Evolutionary conservation across 331 rosid genomes (phyloP).

Genomic region (Malus hybrid): DNA sequence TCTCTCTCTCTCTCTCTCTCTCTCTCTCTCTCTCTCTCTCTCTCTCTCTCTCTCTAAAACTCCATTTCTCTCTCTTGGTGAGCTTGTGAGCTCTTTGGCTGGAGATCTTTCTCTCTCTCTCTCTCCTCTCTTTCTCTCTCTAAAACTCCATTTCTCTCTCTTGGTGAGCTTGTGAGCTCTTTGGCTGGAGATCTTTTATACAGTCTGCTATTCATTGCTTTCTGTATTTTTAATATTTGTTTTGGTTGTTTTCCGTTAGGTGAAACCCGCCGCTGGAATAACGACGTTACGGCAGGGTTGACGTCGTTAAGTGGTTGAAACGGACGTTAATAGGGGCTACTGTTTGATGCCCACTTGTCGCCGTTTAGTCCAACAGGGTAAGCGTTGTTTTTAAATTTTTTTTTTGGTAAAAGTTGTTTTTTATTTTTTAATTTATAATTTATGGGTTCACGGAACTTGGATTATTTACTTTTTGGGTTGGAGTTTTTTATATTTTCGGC

Average conservation of each 20-base stretch:
- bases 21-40: slow-evolving; percentile 20
- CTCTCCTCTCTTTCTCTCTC: slow-evolving; percentile 20
- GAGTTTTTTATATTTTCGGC: slow-evolving; percentile 18
- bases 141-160: background rate
- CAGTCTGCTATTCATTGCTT: slow-evolving; percentile 21
- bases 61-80: background rate
- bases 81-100: slow-evolving; percentile 6
- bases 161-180: background rate
- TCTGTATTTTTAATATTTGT: slow-evolving; percentile 11
- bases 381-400: background rate
- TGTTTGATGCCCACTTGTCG: background rate
- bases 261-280: slow-evolving; percentile 38
- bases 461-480: background rate
- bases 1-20: slow-evolving; percentile 19
- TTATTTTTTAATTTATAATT: background rate
- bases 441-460: slow-evolving; percentile 20
- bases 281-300: slow-evolving; percentile 61
- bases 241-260: slow-evolving; percentile 41
- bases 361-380: slow-evolving; percentile 14
- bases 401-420: too few relatives aligned
- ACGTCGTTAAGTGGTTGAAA: slow-evolving; percentile 34
- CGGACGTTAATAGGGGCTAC: background rate
- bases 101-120: slow-evolving; percentile 29
- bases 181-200: slow-evolving; percentile 39
- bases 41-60: slow-evolving; percentile 19